phyloP scores from a whole-genome alignment of 805 yeast species.

The Grigorovia yakushimaensis region DNA sequence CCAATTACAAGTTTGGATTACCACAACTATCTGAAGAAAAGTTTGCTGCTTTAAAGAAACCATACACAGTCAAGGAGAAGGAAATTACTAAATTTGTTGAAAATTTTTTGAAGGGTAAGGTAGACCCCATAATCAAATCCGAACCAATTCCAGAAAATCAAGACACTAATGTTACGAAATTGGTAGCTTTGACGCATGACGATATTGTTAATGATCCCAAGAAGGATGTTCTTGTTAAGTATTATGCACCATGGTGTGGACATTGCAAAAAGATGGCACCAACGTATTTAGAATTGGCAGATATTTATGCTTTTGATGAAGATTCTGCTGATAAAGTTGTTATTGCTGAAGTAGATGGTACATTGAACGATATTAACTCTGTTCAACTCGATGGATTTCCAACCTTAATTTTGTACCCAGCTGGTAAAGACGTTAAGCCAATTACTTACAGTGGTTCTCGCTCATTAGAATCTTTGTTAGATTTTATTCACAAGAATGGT shows the following conservation, averaged over 20 bases:
- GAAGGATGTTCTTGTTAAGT: slow-evolving; percentile 75
- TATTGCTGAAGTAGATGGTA: slow-evolving; percentile 84
- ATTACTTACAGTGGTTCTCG: slow-evolving; percentile 61
- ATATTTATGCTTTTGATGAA: slow-evolving; percentile 43
- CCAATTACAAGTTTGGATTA: slow-evolving; percentile 70
- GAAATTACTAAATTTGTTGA: slow-evolving; percentile 54
- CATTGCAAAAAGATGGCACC: slow-evolving; percentile 93
- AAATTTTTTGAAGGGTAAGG: slow-evolving; percentile 51
- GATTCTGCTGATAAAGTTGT: slow-evolving; percentile 45
- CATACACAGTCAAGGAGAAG: slow-evolving; percentile 37
- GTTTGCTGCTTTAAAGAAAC: slow-evolving; percentile 15
- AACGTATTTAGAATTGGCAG: slow-evolving; percentile 78
- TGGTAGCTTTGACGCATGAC: slow-evolving; percentile 81
- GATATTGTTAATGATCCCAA: slow-evolving; percentile 44
- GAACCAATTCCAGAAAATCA: slow-evolving; percentile 80
- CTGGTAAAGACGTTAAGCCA: slow-evolving; percentile 62
- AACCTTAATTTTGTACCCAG: slow-evolving; percentile 85
- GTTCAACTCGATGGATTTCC: slow-evolving; percentile 86
- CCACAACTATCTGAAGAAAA: slow-evolving; percentile 40
- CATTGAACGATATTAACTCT: slow-evolving; percentile 70
- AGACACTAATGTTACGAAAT: slow-evolving; percentile 60
- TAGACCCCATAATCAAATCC: slow-evolving; percentile 67
- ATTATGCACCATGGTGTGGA: slow-evolving; percentile 98
- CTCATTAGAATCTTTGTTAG: slow-evolving; percentile 59
- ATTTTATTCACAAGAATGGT: slow-evolving; percentile 64